phyloP scores from a whole-genome alignment of 2,329 filamentous ascomycete genomes.

The Pyrenophora tritici-repentis region DNA sequence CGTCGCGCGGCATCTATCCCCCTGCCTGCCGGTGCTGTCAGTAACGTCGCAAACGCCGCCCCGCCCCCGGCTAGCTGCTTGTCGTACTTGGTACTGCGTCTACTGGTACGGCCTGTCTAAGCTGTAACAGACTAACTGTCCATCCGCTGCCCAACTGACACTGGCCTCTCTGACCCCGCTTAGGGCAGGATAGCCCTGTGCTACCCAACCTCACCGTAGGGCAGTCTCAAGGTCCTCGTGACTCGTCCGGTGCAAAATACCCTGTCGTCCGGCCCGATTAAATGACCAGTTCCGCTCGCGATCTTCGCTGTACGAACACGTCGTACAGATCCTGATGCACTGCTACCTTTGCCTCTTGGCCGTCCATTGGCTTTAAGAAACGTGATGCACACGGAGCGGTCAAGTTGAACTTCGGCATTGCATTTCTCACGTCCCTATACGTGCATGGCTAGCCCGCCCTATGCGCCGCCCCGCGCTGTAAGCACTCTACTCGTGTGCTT shows the following conservation, averaged over 20 bases:
- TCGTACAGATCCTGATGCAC: conserved; percentile 17
- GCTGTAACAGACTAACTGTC: no score
- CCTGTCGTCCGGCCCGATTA: conserved; percentile 16
- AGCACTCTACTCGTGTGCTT: conserved; percentile 9
- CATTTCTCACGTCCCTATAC: background rate
- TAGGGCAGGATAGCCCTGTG: conserved; percentile 18
- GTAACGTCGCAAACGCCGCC: background rate
- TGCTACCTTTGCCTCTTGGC: background rate
- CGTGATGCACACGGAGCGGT: background rate
- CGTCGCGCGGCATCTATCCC: conserved; percentile 7
- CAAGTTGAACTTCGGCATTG: conserved; percentile 6
- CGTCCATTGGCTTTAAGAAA: conserved; percentile 2
- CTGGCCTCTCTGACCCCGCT: conserved; percentile 16
- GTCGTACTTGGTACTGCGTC: background rate
- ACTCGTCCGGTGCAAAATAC: conserved; percentile 16
- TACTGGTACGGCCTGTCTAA: conserved; percentile 6
- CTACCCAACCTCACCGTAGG: conserved; percentile 17
- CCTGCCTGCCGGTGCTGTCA: conserved; percentile 9
- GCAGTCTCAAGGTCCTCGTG: conserved; percentile 10
- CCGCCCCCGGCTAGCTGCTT: conserved; percentile 4
- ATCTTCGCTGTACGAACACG: conserved; percentile 26
- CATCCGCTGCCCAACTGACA: background rate
- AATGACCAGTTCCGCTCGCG: conserved; percentile 11
- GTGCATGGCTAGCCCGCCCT: conserved; percentile 6
- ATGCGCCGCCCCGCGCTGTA: conserved; percentile 11